phyloP scores from a whole-genome alignment of 768 basidiomycete species.

The Pleurotus pulmonarius region DNA sequence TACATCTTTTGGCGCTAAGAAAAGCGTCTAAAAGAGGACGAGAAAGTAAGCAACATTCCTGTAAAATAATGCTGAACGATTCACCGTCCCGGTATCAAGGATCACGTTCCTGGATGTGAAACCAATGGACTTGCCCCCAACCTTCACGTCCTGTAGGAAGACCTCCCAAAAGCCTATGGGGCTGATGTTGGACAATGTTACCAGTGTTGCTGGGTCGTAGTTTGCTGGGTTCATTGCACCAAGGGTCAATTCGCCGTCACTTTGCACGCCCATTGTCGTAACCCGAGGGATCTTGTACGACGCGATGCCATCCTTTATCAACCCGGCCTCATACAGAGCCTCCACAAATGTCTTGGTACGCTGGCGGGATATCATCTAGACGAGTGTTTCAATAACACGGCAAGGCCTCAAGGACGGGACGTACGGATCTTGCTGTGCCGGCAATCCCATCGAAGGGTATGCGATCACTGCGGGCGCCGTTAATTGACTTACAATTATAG shows the following conservation, averaged over 20 bases:
- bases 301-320: conserved; percentile 50
- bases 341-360: conserved; percentile 52
- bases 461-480: conserved; percentile 16
- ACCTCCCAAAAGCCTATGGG: conserved; percentile 64
- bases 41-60: background rate
- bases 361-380: conserved; percentile 50
- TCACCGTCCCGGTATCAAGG: conserved; percentile 36
- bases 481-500: too few species aligned
- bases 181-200: conserved; percentile 48
- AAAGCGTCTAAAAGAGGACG: background rate
- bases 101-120: conserved; percentile 53
- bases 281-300: conserved; percentile 71
- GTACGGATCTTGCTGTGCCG: conserved; percentile 32
- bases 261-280: conserved; percentile 36
- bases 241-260: conserved; percentile 61
- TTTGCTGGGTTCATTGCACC: conserved; percentile 54
- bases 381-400: too few species aligned
- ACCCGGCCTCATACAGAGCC: conserved; percentile 41
- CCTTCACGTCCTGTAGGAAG: conserved; percentile 40
- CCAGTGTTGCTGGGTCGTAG: conserved; percentile 43
- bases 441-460: conserved; percentile 56
- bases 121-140: conserved; percentile 41
- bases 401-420: background rate
- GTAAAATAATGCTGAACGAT: conserved; percentile 1
- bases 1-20: conserved; percentile 9